A percentile compares a stretch with the other conserved stretches of the same genome.
Conservation (phyloP, 2,329 filamentous ascomycete species). For the Sclerotinia trifoliorum region DNA sequence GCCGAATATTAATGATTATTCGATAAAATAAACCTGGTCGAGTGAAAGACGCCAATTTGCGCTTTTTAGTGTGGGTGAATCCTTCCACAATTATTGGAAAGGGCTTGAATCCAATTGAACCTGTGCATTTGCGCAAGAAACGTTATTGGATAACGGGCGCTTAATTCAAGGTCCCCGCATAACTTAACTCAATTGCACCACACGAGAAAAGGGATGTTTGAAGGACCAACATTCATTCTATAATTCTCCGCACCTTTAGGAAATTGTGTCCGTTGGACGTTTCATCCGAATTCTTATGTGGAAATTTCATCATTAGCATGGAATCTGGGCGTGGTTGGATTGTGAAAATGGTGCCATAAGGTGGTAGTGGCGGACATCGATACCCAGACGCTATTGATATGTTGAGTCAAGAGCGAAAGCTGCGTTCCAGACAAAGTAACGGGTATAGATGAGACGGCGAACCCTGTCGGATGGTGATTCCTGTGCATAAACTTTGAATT, state of each 20-base stretch:
- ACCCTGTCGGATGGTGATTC: constrained; percentile 13
- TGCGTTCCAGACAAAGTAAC: constrained; percentile 11
- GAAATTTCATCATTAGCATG: constrained; percentile 10
- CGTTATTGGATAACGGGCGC: constrained; percentile 21
- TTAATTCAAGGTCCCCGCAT: constrained; percentile 19
- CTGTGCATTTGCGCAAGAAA: constrained; percentile 19
- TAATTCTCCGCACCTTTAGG: constrained; percentile 8
- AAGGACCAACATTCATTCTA: constrained; percentile 19
- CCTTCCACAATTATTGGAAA: constrained; percentile 22
- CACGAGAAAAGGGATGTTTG: constrained; percentile 8
- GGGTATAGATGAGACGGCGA: background rate
- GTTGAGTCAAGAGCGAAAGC: background rate
- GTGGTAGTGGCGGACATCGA: constrained; percentile 18
- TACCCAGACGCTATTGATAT: constrained; percentile 11
- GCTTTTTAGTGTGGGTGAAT: constrained; percentile 21
- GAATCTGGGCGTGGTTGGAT: background rate
- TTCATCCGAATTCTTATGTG: constrained; percentile 15
- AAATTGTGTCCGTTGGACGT: background rate
- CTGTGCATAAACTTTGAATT: constrained; percentile 18
- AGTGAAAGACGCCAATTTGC: constrained; percentile 8
- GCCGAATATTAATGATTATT: constrained; percentile 14
- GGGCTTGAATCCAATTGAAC: constrained; percentile 16
- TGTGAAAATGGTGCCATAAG: constrained; percentile 1
- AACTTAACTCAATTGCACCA: constrained; percentile 14
- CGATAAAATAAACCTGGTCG: constrained; percentile 7